Evolutionary conservation across 106 monocot genomes (phyloP).

Genomic region (Agapanthus africanus): DNA sequence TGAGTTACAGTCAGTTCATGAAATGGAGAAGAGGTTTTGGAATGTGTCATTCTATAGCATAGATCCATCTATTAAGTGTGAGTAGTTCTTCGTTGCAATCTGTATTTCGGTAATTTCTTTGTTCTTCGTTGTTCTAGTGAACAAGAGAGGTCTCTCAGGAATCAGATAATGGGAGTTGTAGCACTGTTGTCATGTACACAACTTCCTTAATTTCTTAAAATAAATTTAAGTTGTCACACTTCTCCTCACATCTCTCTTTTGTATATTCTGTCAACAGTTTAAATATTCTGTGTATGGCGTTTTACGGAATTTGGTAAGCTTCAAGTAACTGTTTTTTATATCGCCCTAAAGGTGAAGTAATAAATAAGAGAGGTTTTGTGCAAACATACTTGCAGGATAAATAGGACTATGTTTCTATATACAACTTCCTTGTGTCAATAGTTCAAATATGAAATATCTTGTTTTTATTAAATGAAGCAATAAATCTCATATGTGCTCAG

Average conservation of each 20-base stretch:
- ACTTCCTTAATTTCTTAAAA: not conserved
- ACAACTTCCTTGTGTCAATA: no score
- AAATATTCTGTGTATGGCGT: no score
- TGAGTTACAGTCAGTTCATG: not conserved
- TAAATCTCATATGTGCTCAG: no score
- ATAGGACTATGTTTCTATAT: no score
- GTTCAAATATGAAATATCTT: no score
- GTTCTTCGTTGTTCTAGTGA: not conserved
- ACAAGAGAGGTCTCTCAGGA: not conserved
- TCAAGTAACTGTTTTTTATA: no score
- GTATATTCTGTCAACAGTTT: not conserved
- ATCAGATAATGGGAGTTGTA: not conserved
- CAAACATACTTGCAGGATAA: no score
- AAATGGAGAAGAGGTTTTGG: constrained; percentile 13
- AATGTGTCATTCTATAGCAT: constrained; percentile 10
- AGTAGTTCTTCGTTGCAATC: constrained; percentile 7
- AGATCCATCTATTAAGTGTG: not conserved
- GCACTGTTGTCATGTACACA: not conserved
- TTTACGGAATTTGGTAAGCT: no score
- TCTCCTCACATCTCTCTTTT: not conserved
- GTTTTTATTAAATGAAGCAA: no score
- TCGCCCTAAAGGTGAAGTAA: no score
- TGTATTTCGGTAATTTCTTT: not conserved
- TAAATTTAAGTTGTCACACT: constrained; percentile 3
- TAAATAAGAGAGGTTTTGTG: no score